phyloP scores from a whole-genome alignment of 2,329 filamentous ascomycete species.

The Nannizziopsis arthrosporioides region DNA sequence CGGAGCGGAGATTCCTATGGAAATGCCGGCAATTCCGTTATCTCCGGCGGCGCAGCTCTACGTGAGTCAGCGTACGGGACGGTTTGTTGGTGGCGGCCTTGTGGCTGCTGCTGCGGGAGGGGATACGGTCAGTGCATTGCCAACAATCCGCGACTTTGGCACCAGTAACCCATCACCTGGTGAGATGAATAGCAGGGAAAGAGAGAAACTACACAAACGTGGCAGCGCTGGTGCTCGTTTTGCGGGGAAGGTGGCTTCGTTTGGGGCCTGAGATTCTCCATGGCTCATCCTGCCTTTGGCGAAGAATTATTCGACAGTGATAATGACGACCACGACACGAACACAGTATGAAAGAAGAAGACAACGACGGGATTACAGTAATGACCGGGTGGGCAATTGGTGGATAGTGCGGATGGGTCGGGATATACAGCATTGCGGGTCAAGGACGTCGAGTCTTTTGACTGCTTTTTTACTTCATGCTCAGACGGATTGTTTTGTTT shows the following conservation, averaged over 20 bases:
- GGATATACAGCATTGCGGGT: background rate
- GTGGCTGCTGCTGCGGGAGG: constrained; percentile 20
- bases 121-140: constrained; percentile 55
- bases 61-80: constrained; percentile 58
- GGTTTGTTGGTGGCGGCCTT: constrained; percentile 27
- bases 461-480: constrained; percentile 1
- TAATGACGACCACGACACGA: constrained; percentile 4
- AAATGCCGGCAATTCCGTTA: constrained; percentile 70
- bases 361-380: background rate
- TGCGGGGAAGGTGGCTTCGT: constrained; percentile 37
- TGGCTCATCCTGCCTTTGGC: background rate
- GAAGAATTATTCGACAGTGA: background rate
- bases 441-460: background rate
- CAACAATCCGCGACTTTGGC: constrained; percentile 38
- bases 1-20: constrained; percentile 70
- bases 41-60: constrained; percentile 71
- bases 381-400: constrained; percentile 1
- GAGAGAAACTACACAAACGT: constrained; percentile 64
- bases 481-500: too few species aligned
- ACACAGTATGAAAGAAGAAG: background rate
- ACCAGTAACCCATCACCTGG: constrained; percentile 16
- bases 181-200: constrained; percentile 39
- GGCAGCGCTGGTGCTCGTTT: constrained; percentile 66
- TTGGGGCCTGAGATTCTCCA: constrained; percentile 19
- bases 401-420: background rate